A percentile compares a stretch with the other conserved stretches of the same genome.
Conservation (phyloP, 2,329 filamentous ascomycete species). For the Fusarium sp. region DNA sequence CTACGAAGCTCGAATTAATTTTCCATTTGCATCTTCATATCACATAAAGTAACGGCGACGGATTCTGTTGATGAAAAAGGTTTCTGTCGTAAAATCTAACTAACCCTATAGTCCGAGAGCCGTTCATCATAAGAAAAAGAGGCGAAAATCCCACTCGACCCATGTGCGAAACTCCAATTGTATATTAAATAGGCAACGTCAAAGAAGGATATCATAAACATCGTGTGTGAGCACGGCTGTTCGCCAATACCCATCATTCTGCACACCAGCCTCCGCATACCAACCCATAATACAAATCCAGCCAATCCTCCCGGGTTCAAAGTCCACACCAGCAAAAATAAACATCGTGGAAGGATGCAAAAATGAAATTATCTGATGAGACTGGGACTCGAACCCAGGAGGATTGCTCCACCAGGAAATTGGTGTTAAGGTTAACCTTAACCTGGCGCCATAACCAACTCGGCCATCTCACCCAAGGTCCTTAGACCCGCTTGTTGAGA, state of each 20-base stretch:
- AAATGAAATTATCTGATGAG: constrained; percentile 39
- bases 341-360: constrained; percentile 9
- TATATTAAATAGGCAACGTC: constrained; percentile 4
- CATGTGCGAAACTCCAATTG: constrained; percentile 32
- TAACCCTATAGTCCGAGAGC: constrained; percentile 3
- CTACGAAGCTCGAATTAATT: no score
- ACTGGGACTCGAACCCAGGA: constrained; percentile 46
- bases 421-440: constrained; percentile 42
- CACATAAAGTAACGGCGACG: no score
- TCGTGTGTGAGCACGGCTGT: neutral
- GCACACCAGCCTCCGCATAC: neutral
- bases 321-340: constrained; percentile 9
- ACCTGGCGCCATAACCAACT: constrained; percentile 46
- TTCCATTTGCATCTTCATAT: neutral
- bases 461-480: constrained; percentile 42
- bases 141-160: constrained; percentile 1
- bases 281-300: neutral
- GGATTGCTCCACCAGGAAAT: constrained; percentile 45
- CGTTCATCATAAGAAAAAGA: constrained; percentile 7
- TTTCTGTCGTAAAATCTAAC: neutral
- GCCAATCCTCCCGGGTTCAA: neutral
- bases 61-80: no score
- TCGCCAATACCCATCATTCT: neutral
- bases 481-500: constrained; percentile 33
- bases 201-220: neutral